phyloP scores from a whole-genome alignment of 495 filamentous ascomycete genomes.

The Aspergillus mulundensis region DNA sequence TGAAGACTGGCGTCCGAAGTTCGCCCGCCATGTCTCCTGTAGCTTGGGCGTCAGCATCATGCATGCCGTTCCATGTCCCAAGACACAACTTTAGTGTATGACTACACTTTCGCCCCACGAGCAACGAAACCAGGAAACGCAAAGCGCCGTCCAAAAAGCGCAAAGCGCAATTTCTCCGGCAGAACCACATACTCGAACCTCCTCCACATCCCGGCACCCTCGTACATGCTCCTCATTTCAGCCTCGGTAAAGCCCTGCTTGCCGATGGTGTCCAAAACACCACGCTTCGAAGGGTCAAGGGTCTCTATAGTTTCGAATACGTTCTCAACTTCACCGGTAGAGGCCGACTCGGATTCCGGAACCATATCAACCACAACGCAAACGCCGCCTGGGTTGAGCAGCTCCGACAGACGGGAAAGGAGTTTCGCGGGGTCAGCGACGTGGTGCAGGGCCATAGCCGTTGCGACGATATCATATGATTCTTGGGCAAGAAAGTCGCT shows the following conservation, averaged over 20 bases:
- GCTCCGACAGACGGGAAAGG: neutral
- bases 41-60: no score
- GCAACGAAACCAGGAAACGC: neutral
- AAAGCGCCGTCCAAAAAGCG: neutral
- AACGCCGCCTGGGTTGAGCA: neutral
- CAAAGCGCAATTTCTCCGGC: neutral
- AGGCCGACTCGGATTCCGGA: neutral
- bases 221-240: neutral
- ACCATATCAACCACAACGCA: slow-evolving; percentile 1
- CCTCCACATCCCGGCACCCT: slow-evolving; percentile 1
- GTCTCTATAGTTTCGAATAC: neutral
- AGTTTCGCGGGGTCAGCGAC: neutral
- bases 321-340: neutral
- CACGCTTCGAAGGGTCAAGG: neutral
- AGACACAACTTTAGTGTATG: no score
- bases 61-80: no score
- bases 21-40: no score
- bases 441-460: neutral
- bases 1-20: no score
- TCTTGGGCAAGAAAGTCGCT: neutral
- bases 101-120: neutral
- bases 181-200: neutral
- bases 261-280: neutral
- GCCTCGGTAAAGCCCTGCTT: neutral
- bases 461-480: neutral